Evolutionary conservation across 805 yeast genomes (phyloP), one percentile per base, ranked within the genome.

Genomic region (Wickerhamia fluorescens): DNA sequence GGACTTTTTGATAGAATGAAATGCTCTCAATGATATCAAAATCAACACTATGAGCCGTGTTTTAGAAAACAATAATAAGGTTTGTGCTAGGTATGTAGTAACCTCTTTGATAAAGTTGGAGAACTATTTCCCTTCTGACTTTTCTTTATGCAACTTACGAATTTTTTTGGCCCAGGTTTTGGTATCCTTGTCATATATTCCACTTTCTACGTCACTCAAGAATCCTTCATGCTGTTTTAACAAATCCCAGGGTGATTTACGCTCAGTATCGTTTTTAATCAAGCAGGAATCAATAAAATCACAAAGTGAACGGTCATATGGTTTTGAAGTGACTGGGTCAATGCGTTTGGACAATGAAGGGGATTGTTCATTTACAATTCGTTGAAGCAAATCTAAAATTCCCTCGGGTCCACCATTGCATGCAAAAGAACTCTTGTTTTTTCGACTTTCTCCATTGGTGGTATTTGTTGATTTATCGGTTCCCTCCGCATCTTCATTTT

Each of bases 351-450:
- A 35, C 26, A 88, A 64, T 1, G 70, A 61, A 7, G 98, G 98
- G 0, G 96, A 87, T 3, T 77, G 78, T 51, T 92, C 98, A 47
- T 88, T 85, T 14, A 92, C 98, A 24, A 92, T 88, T 44, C 96
- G 63, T 58, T 92, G 97, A 31, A 92, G 56, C 12, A 92, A 65
- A 48, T 92, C 98, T 39, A 92, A 64, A 24, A 92, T 89, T 1
- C 96, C 94, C 45, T 84, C 81, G 3, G 94, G 94, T 4, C 52
- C 53, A 10, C 20, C 20, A 18, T 18, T 18, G 20, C 20, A 18
- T 18, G 20, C 20, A 7, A 18, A 10, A 8, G 20, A 18, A 7
- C 9, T 18, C 3, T 38, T 38, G 15, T 31, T 22, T 6, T 60
- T 58, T 9, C n/a, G n/a, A n/a, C n/a, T n/a, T n/a, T n/a, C n/a